A percentile compares a stretch with the other conserved stretches of the same genome.
Evolutionary conservation across 2,329 filamentous ascomycete genomes (phyloP).

Genomic region (Epichloe coenophiala): DNA sequence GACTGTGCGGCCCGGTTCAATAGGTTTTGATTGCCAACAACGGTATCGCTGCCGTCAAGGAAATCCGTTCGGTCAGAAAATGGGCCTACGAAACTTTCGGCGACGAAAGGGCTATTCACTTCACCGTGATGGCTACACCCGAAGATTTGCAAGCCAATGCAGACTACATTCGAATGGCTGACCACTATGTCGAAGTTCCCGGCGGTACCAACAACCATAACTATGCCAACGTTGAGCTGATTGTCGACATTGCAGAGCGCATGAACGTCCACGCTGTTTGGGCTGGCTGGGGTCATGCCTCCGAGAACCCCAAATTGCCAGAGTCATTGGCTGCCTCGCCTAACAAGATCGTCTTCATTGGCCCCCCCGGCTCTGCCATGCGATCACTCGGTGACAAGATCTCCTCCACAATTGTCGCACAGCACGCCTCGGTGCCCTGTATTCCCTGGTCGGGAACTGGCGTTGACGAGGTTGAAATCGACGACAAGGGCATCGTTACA

Average conservation of each 20-base stretch:
- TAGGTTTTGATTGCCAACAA: constrained; percentile 99
- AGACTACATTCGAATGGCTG: constrained; percentile 98
- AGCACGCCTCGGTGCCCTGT: constrained; percentile 90
- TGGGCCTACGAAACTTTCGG: constrained; percentile 99
- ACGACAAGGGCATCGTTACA: constrained; percentile 77
- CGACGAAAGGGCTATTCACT: constrained; percentile 95
- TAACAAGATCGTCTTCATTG: constrained; percentile 99
- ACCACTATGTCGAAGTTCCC: constrained; percentile 97
- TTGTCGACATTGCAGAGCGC: constrained; percentile 95
- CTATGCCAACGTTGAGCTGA: constrained; percentile 98
- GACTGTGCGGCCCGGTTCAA: background rate
- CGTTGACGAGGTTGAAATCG: constrained; percentile 67
- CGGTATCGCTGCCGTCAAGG: constrained; percentile 98
- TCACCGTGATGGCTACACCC: constrained; percentile 98
- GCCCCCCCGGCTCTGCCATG: constrained; percentile 95
- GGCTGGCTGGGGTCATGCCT: constrained; percentile 98
- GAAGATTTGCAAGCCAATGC: constrained; percentile 96
- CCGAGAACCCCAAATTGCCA: constrained; percentile 94
- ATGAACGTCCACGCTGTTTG: constrained; percentile 98
- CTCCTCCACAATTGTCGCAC: constrained; percentile 96
- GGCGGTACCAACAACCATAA: constrained; percentile 99
- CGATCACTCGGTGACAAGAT: constrained; percentile 99
- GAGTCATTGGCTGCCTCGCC: constrained; percentile 91
- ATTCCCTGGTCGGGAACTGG: constrained; percentile 99
- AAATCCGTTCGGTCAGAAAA: constrained; percentile 98